Percentiles rank a stretch among this genome's conserved stretches.
Evolutionary conservation across 257 asterid species (phyloP).

Genomic region (Ballota nigra): DNA sequence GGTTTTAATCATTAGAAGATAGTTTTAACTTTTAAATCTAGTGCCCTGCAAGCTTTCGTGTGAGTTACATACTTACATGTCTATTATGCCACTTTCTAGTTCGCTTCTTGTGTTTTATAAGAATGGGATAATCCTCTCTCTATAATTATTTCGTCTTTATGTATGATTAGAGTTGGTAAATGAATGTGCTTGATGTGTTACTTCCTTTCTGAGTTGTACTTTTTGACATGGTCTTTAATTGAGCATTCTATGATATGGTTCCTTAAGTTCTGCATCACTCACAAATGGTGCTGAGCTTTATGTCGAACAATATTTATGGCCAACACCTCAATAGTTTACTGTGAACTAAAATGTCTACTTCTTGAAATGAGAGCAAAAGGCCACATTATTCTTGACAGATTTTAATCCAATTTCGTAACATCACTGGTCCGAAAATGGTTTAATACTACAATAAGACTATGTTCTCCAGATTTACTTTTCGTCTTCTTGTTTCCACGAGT

Average conservation of each 20-base stretch:
- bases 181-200: too few species aligned
- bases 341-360: not conserved
- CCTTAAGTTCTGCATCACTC: not conserved
- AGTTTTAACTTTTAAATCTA: too few species aligned
- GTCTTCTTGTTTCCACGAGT: slow-evolving; percentile 3
- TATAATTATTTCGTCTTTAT: too few species aligned
- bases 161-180: too few species aligned
- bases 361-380: not conserved
- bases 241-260: not conserved
- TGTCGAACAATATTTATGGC: not conserved
- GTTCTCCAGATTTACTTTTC: not conserved
- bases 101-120: not conserved
- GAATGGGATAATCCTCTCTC: too few species aligned
- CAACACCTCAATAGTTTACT: not conserved
- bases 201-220: not conserved
- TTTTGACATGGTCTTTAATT: not conserved
- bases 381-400: not conserved
- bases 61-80: not conserved
- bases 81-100: not conserved
- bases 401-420: not conserved
- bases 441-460: not conserved
- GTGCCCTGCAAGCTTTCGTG: not conserved
- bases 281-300: not conserved
- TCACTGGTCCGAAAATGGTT: not conserved
- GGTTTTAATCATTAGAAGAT: too few species aligned